Conservation (phyloP, 2,329 filamentous ascomycete genomes). For the Colletotrichum musae region DNA sequence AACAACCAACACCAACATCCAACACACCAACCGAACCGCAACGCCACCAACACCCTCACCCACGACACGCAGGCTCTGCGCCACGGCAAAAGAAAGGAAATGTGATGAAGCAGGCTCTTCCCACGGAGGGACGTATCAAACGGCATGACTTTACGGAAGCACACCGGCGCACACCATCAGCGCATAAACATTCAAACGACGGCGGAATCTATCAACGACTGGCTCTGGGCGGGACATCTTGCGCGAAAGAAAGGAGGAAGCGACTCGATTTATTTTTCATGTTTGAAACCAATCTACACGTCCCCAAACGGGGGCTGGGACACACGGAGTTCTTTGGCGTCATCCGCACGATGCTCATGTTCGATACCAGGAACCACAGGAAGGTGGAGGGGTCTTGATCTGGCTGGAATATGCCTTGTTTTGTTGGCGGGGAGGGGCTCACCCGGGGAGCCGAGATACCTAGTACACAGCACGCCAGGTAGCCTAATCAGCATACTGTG, state of each 20-base stretch:
- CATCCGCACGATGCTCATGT: constrained; percentile 41
- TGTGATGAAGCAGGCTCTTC: constrained; percentile 42
- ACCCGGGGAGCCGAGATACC: constrained; percentile 13
- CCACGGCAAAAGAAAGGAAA: constrained; percentile 29
- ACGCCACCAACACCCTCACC: constrained; percentile 11
- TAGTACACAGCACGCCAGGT: constrained; percentile 35
- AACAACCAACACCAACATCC: constrained; percentile 7
- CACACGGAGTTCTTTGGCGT: constrained; percentile 41
- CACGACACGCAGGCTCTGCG: constrained; percentile 29
- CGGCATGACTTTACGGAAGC: constrained; percentile 39
- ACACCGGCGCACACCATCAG: constrained; percentile 28
- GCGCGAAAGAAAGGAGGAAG: constrained; percentile 38
- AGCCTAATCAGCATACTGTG: constrained; percentile 40
- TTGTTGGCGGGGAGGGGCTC: constrained; percentile 4
- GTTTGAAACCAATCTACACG: constrained; percentile 27
- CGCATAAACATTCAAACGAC: constrained; percentile 28
- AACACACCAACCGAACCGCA: constrained; percentile 12
- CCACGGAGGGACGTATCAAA: constrained; percentile 31
- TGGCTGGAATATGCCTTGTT: constrained; percentile 22
- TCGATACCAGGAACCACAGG: constrained; percentile 41
- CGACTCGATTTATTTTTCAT: constrained; percentile 29
- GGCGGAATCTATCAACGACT: constrained; percentile 25
- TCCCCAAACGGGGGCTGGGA: constrained; percentile 12
- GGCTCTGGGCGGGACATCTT: constrained; percentile 31
- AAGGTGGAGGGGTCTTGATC: constrained; percentile 21